Percentiles rank a stretch among this genome's conserved stretches.
These are phyloP conservation scores for Colletotrichum salicis DNA, from an alignment of 2,329 filamentous ascomycete genomes.

Conservation along the genomic window DNA sequence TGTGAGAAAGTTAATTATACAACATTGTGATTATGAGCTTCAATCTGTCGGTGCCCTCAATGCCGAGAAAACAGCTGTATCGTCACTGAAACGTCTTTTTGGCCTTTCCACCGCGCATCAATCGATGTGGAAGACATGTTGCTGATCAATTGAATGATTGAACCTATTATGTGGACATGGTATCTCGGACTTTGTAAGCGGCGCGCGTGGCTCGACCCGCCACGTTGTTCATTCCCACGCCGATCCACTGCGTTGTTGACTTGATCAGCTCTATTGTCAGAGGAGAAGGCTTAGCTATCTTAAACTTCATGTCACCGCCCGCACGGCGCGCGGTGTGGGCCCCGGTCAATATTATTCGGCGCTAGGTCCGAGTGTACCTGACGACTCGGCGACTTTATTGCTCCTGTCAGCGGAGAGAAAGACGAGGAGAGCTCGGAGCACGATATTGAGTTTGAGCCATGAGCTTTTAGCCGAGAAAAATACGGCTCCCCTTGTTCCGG, in stretches of 20 bases:
- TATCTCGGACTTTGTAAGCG: neutral
- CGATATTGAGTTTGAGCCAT: neutral
- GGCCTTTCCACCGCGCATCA: neutral
- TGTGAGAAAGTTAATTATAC: slow-evolving; percentile 5
- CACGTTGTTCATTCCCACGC: neutral
- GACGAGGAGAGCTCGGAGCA: neutral
- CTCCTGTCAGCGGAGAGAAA: neutral
- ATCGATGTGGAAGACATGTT: neutral
- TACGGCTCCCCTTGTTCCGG: neutral
- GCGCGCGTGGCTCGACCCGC: neutral
- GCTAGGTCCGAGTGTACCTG: neutral
- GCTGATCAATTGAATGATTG: neutral
- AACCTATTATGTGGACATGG: neutral
- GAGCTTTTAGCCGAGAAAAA: neutral
- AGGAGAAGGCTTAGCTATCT: neutral
- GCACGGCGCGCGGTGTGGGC: neutral
- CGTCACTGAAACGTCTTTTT: neutral
- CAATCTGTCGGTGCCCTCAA: neutral
- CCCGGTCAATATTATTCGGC: neutral
- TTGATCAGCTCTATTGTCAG: neutral
- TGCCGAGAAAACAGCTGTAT: neutral
- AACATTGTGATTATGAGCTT: neutral
- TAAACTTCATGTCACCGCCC: neutral
- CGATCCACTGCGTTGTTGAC: neutral
- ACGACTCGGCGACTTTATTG: neutral